phyloP scores from a whole-genome alignment of 2,329 filamentous ascomycete genomes.

The Colletotrichum acutatum region DNA sequence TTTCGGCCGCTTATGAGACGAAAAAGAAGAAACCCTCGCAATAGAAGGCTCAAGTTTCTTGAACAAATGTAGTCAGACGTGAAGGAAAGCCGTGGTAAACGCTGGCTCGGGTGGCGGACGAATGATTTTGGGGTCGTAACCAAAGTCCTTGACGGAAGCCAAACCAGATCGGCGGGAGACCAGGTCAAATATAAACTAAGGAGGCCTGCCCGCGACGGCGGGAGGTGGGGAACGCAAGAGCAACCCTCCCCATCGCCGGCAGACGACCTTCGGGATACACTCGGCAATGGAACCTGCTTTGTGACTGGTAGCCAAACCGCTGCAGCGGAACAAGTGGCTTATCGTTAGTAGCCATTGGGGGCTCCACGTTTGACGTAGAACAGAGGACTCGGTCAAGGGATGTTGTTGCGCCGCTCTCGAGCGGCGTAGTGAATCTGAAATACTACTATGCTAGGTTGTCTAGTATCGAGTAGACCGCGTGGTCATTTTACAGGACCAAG shows the following conservation, averaged over 20 bases:
- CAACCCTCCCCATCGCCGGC: neutral
- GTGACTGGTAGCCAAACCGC: neutral
- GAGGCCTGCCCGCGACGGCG: neutral
- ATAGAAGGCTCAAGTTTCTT: too few relatives aligned
- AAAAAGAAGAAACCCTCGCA: neutral
- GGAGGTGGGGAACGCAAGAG: neutral
- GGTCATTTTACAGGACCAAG: neutral
- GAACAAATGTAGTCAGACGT: neutral
- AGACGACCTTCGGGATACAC: slow-evolving; percentile 6
- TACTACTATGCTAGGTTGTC: neutral
- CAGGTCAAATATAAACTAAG: neutral
- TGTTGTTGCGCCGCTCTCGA: neutral
- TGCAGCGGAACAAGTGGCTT: neutral
- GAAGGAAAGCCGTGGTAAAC: neutral
- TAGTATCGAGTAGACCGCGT: neutral
- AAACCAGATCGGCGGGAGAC: neutral
- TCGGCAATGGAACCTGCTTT: neutral
- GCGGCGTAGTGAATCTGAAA: neutral
- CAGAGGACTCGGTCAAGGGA: neutral
- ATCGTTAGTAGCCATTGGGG: neutral
- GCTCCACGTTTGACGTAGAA: neutral
- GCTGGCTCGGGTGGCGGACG: neutral
- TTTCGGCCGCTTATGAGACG: neutral
- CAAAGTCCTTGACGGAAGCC: neutral
- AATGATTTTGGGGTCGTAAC: neutral